Evolutionary conservation across 2,329 filamentous ascomycete genomes (phyloP).

Genomic region (Pseudogymnoascus sp.): DNA sequence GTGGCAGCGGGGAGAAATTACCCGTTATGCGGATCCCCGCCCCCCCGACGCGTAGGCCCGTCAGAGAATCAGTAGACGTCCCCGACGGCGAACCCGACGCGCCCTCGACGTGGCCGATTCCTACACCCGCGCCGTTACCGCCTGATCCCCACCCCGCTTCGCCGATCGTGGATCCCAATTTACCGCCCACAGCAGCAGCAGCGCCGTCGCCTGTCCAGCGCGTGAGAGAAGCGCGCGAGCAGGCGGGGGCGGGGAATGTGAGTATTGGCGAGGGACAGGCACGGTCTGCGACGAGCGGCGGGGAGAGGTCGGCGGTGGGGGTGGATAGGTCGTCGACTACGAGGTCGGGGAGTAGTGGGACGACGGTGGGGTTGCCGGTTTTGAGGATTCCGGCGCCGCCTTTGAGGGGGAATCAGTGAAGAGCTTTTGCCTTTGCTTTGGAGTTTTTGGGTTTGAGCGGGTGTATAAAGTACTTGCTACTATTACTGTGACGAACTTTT

Average conservation of each 20-base stretch:
- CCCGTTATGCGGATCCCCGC: constrained; percentile 6
- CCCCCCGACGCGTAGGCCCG: background rate
- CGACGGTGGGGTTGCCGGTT: background rate
- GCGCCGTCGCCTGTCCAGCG: background rate
- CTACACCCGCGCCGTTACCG: background rate
- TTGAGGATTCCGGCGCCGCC: background rate
- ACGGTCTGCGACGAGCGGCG: background rate
- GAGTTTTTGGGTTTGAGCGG: background rate
- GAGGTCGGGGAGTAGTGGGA: background rate
- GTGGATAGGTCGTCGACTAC: background rate
- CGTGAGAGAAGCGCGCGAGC: background rate
- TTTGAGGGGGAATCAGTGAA: background rate
- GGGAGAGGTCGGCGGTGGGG: background rate
- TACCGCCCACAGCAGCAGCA: background rate
- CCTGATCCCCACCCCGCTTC: background rate
- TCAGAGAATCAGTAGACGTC: background rate
- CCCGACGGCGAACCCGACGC: background rate
- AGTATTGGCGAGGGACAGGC: background rate
- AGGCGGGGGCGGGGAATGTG: background rate
- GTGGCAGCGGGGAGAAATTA: constrained; percentile 10
- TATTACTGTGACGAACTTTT: background rate
- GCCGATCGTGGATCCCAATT: background rate
- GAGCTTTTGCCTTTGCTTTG: background rate
- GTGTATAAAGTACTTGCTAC: background rate
- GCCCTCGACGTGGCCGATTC: background rate